Conservation (phyloP, 768 basidiomycete species). For the Sarcomyxa edulis region DNA sequence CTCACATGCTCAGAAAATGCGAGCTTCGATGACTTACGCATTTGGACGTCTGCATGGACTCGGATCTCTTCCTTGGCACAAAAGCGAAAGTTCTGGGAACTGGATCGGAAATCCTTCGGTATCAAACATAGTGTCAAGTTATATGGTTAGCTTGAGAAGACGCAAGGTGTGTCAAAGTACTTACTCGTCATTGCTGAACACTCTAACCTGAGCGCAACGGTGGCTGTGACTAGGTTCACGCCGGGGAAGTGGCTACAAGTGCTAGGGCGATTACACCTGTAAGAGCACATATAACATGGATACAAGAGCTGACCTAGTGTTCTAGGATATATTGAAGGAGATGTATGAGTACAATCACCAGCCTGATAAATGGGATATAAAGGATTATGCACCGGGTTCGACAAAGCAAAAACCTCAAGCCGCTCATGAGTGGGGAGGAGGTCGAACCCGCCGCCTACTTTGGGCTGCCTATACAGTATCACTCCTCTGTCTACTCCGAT, state of each 20-base stretch:
- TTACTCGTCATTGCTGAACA: background rate
- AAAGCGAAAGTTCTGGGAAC: slow-evolving; percentile 15
- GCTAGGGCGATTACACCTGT: slow-evolving; percentile 20
- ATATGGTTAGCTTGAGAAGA: slow-evolving; percentile 20
- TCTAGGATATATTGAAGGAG: slow-evolving; percentile 17
- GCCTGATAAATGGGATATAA: slow-evolving; percentile 13
- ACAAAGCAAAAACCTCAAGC: no score
- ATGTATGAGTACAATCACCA: slow-evolving; percentile 21
- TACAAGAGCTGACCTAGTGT: background rate
- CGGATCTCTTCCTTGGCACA: slow-evolving; percentile 21
- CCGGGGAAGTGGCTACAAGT: slow-evolving; percentile 20
- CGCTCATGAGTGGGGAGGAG: slow-evolving; percentile 24
- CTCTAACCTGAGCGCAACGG: background rate
- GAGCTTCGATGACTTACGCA: slow-evolving; percentile 22
- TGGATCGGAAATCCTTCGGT: slow-evolving; percentile 24
- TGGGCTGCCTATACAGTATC: slow-evolving; percentile 25
- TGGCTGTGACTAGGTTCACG: slow-evolving; percentile 13
- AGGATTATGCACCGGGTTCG: background rate
- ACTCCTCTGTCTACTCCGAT: slow-evolving; percentile 26
- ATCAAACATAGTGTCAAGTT: slow-evolving; percentile 16
- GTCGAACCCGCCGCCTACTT: slow-evolving; percentile 17
- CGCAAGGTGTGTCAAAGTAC: no score
- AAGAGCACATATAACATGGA: background rate
- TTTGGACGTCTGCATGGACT: slow-evolving; percentile 20
- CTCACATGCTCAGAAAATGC: slow-evolving; percentile 30